Evolutionary conservation across 2,329 filamentous ascomycete species (phyloP).

Genomic region (Arthrobotrys conoides): DNA sequence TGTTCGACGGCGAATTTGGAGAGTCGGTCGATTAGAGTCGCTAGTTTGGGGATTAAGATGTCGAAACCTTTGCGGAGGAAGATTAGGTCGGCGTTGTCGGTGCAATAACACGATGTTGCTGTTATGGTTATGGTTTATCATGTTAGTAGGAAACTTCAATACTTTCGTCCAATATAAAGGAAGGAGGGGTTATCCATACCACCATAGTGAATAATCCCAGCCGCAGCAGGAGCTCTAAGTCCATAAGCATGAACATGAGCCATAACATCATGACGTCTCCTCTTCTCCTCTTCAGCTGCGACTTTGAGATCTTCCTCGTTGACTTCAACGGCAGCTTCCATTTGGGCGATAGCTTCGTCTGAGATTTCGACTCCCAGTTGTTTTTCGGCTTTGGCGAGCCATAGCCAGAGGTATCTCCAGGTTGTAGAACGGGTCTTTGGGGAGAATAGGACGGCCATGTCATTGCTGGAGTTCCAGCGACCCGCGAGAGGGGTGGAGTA

Average conservation of each 20-base stretch:
- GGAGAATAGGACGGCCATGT: constrained; percentile 86
- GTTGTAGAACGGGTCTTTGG: constrained; percentile 80
- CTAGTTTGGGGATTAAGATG: constrained; percentile 82
- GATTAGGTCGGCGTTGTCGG: constrained; percentile 84
- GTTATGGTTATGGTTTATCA: background rate
- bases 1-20: constrained; percentile 79
- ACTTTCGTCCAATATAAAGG: no score
- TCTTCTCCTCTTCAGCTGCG: constrained; percentile 82
- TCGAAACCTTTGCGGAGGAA: constrained; percentile 82
- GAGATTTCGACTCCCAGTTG: constrained; percentile 84
- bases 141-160: background rate
- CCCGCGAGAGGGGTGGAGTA: constrained; percentile 33
- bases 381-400: constrained; percentile 84
- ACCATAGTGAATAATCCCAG: constrained; percentile 82
- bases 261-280: constrained; percentile 76
- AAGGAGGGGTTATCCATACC: constrained; percentile 26
- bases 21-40: constrained; percentile 82
- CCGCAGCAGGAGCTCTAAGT: constrained; percentile 79
- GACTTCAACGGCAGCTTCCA: constrained; percentile 80
- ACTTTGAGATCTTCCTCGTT: constrained; percentile 83
- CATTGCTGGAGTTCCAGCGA: constrained; percentile 77
- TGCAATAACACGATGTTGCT: constrained; percentile 72
- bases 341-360: constrained; percentile 80
- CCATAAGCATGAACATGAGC: constrained; percentile 82
- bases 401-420: constrained; percentile 89